phyloP scores from a whole-genome alignment of 768 basidiomycete species.

The Suillus plorans region DNA sequence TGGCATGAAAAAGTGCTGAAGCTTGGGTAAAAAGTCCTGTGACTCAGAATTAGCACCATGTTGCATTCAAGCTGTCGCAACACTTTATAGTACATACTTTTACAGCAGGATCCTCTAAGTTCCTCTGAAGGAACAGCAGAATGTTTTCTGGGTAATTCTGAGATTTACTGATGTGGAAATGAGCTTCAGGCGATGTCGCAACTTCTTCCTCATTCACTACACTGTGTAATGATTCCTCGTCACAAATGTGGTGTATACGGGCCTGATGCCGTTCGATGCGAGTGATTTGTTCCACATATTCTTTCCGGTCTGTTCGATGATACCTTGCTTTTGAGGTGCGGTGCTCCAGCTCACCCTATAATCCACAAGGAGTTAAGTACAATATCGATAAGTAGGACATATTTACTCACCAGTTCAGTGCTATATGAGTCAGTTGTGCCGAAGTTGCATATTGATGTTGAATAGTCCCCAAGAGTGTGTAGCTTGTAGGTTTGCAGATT shows the following conservation, averaged over 20 bases:
- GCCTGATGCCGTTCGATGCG: not conserved
- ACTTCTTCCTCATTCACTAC: not conserved
- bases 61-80: not conserved
- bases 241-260: not conserved
- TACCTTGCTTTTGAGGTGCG: constrained; percentile 11
- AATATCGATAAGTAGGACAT: no score
- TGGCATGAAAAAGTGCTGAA: constrained; percentile 8
- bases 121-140: constrained; percentile 4
- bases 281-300: not conserved
- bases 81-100: not conserved
- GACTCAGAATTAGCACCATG: not conserved
- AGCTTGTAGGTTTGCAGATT: constrained; percentile 33
- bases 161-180: constrained; percentile 19
- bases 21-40: constrained; percentile 12
- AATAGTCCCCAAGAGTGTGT: constrained; percentile 35
- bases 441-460: constrained; percentile 16
- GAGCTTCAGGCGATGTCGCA: constrained; percentile 4
- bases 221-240: not conserved
- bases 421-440: constrained; percentile 36
- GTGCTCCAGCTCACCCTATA: constrained; percentile 19
- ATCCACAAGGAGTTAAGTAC: not conserved
- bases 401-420: constrained; percentile 29
- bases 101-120: constrained; percentile 28
- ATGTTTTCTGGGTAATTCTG: not conserved
- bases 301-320: constrained; percentile 5